These are phyloP conservation scores for Penicillium daleae DNA, from an alignment of 495 filamentous ascomycete species.

Conservation along the genomic window DNA sequence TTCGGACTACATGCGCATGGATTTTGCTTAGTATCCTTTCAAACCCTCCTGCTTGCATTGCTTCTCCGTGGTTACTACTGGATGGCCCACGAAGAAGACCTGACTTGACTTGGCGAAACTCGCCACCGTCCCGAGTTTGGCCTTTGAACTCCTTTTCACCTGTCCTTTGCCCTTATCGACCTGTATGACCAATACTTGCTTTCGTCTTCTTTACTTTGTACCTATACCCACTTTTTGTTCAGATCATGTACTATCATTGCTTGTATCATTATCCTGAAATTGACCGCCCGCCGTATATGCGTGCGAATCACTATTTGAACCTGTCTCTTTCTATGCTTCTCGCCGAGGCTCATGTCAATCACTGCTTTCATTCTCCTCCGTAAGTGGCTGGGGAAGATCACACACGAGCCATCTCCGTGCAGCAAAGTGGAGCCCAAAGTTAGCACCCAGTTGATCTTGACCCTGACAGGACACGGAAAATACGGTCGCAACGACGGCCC, in stretches of 20 bases:
- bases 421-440: not conserved
- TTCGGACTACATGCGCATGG: slow-evolving; percentile 36
- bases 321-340: not conserved
- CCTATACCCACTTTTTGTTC: slow-evolving; percentile 23
- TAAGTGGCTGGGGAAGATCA: not conserved
- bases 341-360: not conserved
- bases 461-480: not conserved
- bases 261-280: slow-evolving; percentile 17
- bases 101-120: not conserved
- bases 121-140: not conserved
- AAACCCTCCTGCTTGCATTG: not conserved
- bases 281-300: slow-evolving; percentile 8
- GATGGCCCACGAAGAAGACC: slow-evolving; percentile 4
- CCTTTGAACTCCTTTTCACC: not conserved
- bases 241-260: slow-evolving; percentile 4
- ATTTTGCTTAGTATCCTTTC: slow-evolving; percentile 21
- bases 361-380: not conserved
- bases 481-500: not conserved
- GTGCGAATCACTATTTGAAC: not conserved
- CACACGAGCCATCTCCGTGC: not conserved
- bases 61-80: slow-evolving; percentile 8
- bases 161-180: not conserved
- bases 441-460: not conserved
- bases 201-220: slow-evolving; percentile 10
- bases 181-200: not conserved